Base-by-base conservation (phyloP, 306 rosid genomes). In the Vigna unguiculata region DNA sequence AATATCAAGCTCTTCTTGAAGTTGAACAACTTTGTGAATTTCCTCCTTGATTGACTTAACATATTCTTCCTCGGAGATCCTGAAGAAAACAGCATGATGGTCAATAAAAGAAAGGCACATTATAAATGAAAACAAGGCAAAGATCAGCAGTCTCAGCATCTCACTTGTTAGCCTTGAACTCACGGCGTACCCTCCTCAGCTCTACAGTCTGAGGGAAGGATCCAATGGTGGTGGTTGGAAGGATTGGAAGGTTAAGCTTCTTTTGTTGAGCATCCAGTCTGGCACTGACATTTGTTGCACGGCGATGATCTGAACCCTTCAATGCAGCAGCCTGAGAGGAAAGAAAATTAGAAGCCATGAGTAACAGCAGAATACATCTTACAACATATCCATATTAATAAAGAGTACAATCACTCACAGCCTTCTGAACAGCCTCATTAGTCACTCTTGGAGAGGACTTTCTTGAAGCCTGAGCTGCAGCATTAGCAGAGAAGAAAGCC, bases 161-260 rank as follows among this genome's bases (percentile, higher is more conserved):
- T 70, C 89, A 90, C 98, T 88, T 93, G 19, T 89, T 89, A 74
- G 95, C 98, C 91, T 93, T 93, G 93, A 74, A 91, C 52, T 93
- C 98, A 83, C 98, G 98, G 46, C 98, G 96, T 0, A 93, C 95
- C 86, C 94, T 93, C 80, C 98, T 89, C 15, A 93, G 72, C 63
- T 93, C 98, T 10, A 88, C 79, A 55, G 98, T 93, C 82, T 93
- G 98, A 61, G 97, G 97, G 94, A 93, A 93, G 20, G 97, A 93
- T 49, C 97, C 97, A 83, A 93, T 93, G 40, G 98, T 93, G 77
- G 98, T 93, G 36, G 98, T 93, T 75, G 98, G 98, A 40, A 93
- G 98, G 80, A 93, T 74, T 82, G 98, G 98, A 77, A 93, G 98
- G 83, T 93, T 93, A 63, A 93, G 94, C 88, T 93, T 91, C 91